Evolutionary conservation across 495 filamentous ascomycete species (phyloP), one percentile per base, ranked within the genome.

Genomic region (Amorphotheca resinae): DNA sequence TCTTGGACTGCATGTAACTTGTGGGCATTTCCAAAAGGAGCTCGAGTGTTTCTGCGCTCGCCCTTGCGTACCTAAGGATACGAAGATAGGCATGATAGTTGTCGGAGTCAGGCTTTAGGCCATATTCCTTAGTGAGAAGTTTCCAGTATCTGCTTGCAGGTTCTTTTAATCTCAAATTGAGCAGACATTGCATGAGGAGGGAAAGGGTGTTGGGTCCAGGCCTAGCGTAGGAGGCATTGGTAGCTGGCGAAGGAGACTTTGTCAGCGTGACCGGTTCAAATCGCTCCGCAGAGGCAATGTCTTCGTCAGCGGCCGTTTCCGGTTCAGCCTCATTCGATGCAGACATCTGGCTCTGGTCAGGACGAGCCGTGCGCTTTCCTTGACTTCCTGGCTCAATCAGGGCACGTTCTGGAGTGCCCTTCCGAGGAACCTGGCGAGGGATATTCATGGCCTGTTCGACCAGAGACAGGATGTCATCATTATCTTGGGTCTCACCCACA

Each of bases 381-480:
- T 47, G 37, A 18, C 28, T 28, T 2, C 11, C 20, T 6, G 33
- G 18, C 11, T 38, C 16, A 5, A 22, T 22, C 35, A 9, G 4
- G 5, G 22, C 2, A n/a, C 14, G 18, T 14, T 14, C 4, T 40
- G 12, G n/a, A 40, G 9, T 48, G 20, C 41, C 22, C 4, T 68
- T 41, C 2, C 50, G 56, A 8, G 67, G 50, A 8, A 69, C 52
- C 17, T 68, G 56, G 15, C 64, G 57, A 11, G 79, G 76, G 45
- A 89, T 70, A 22, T 72, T 67, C 71, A 84, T 85, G 6, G 86
- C 83, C 59, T 93, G 82, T 38, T 84, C 66, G 11, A 87, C 59
- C 17, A 98, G 61, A 6, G 70, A 68, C 16, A 94, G 66, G 2
- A 91, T 65, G 52, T 83, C 73, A 45, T 84, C 73, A 52, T 65